Evolutionary conservation across 192 early-diverging fungal genomes (phyloP).

Genomic region (Phycomyces blakesleeanus): DNA sequence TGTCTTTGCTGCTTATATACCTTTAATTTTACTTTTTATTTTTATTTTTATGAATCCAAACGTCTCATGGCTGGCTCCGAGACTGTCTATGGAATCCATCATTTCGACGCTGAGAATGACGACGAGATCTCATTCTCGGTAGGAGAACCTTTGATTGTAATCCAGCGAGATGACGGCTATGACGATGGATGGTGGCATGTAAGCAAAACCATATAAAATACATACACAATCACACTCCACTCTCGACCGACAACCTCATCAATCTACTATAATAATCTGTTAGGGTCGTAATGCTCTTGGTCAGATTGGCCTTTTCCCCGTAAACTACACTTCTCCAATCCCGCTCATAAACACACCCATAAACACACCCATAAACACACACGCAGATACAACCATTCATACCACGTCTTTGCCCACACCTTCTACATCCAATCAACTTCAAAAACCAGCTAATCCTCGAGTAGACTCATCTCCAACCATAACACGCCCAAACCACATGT

Average conservation of each 20-base stretch:
- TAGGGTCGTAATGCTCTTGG: slow-evolving; percentile 65
- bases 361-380: slow-evolving; percentile 6
- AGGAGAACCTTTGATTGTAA: slow-evolving; percentile 62
- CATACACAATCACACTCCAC: background rate
- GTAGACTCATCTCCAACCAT: no score
- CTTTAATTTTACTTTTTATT: background rate
- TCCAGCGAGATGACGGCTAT: slow-evolving; percentile 72
- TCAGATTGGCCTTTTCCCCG: slow-evolving; percentile 68
- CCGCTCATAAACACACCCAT: no score
- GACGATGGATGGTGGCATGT: slow-evolving; percentile 84
- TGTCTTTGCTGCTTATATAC: no score
- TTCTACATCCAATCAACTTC: background rate
- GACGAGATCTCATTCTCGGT: slow-evolving; percentile 66
- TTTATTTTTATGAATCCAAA: background rate
- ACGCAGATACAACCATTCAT: background rate
- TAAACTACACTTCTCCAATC: slow-evolving; percentile 54
- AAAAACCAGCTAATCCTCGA: background rate
- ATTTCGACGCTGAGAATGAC: slow-evolving; percentile 57
- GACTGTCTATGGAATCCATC: slow-evolving; percentile 55
- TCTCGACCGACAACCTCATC: background rate
- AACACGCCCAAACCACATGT: no score
- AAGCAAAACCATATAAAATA: background rate
- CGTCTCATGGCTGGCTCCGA: slow-evolving; percentile 28
- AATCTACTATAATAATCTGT: background rate
- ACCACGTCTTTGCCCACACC: background rate